Evolutionary conservation across 768 basidiomycete species (phyloP).

Genomic region (Wakefieldia striispora): DNA sequence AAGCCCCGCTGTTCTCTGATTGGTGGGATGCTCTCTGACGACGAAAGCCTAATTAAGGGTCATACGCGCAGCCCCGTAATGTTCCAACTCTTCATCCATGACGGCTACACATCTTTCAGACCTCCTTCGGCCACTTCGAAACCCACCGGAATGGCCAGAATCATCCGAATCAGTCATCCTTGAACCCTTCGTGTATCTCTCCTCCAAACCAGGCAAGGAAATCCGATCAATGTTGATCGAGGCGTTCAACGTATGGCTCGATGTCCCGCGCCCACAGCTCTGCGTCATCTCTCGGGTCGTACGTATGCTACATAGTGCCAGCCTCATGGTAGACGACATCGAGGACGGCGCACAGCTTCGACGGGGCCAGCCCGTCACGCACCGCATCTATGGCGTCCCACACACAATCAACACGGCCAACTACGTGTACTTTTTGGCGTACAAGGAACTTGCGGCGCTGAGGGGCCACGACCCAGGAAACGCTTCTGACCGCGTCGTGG

Average conservation of each 20-base stretch:
- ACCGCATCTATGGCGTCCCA: constrained; percentile 95
- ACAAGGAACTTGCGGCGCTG: constrained; percentile 59
- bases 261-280: constrained; percentile 73
- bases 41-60: too few relatives aligned
- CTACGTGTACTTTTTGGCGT: constrained; percentile 95
- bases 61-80: not conserved
- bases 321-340: constrained; percentile 94
- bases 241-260: constrained; percentile 91
- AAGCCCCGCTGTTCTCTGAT: too few relatives aligned
- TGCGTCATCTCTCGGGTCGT: constrained; percentile 76
- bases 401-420: constrained; percentile 92
- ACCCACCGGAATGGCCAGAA: constrained; percentile 35
- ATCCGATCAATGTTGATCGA: constrained; percentile 84
- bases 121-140: constrained; percentile 19
- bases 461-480: constrained; percentile 4
- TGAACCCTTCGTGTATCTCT: constrained; percentile 86
- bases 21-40: too few relatives aligned
- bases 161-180: constrained; percentile 44
- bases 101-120: constrained; percentile 11
- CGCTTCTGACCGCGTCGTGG: constrained; percentile 36
- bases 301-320: constrained; percentile 92
- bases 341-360: constrained; percentile 88
- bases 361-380: constrained; percentile 82
- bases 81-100: constrained; percentile 1
- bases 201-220: constrained; percentile 88